Percentiles rank a stretch among this genome's conserved stretches.
Conservation (phyloP, 257 asterid species). For the Salvia hispanica region DNA sequence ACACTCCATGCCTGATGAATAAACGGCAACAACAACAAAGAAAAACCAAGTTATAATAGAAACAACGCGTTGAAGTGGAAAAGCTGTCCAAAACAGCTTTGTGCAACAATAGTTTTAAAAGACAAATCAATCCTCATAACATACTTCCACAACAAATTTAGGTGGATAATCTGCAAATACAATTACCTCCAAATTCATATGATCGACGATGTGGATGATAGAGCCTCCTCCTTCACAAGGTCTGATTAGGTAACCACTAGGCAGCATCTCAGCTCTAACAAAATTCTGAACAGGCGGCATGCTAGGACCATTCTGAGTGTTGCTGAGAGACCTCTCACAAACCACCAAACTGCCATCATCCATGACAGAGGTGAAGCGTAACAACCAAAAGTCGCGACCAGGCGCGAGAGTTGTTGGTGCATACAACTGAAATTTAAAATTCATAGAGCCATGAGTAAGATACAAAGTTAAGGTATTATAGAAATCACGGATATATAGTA, state of each 20-base stretch:
- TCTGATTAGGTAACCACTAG: constrained; percentile 87
- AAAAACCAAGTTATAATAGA: background rate
- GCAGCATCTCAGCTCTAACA: constrained; percentile 84
- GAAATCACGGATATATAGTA: background rate
- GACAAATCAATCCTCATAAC: background rate
- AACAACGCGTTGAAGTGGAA: background rate
- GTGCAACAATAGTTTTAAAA: background rate
- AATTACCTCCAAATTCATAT: constrained; percentile 77
- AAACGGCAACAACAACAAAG: background rate
- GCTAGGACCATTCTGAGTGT: constrained; percentile 83
- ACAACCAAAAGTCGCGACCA: constrained; percentile 89
- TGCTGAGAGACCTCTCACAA: constrained; percentile 80
- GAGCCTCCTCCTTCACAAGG: constrained; percentile 97
- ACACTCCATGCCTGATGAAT: constrained; percentile 69
- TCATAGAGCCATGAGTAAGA: background rate
- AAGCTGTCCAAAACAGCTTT: background rate
- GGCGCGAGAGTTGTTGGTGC: constrained; percentile 95
- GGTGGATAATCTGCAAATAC: background rate
- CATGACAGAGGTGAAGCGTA: constrained; percentile 81
- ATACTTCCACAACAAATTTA: background rate
- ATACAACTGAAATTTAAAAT: constrained; percentile 50
- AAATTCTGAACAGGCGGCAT: constrained; percentile 86
- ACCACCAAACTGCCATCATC: constrained; percentile 95
- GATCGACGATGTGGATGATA: constrained; percentile 87
- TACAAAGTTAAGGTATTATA: background rate